Base-by-base conservation (phyloP, 495 filamentous ascomycete species). In the Cudoniella acicularis region DNA sequence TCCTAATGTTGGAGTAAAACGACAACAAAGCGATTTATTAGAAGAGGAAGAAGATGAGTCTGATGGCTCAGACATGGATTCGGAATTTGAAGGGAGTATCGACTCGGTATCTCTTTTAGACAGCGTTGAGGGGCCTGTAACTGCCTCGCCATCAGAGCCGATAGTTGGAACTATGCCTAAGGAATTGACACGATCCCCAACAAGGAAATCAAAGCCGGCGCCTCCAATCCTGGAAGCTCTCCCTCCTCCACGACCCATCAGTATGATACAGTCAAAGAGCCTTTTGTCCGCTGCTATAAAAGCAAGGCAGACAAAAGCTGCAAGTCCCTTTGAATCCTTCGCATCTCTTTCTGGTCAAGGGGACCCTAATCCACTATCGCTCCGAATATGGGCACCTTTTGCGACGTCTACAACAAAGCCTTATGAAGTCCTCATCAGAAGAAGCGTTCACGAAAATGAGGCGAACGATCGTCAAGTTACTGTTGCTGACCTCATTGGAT, bases 211-310 rank as follows among this genome's bases (percentile, higher is more conserved):
- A n/a, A 83, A 79, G 54, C 75, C 77, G 1, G 77, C 83, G 9
- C 78, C 87, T 1, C 80, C 85, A 3, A 72, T 82, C 60, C 69
- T 88, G 67, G 75, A 90, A 71, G 89, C 87, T n/a, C 79, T 98
- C 16, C 94, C 94, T 21, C 91, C 94, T 0, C 87, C 92, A n/a
- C 81, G 92, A 16, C 95, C 95, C 8, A 85, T 98, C 60, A 96
- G 91, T 69, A 87, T 86, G 64, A 64, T 91, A 2, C 86, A 90
- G 55, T 91, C 93, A 0, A 81, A 87, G 49, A 95, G 91, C 72
- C 71, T 92, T 52, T 70, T 83, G n/a, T 81, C 79, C 9, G 77
- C 79, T 2, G 76, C 78, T 11, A 78, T 98, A 17, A 92, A 89
- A 56, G 89, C 88, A 10, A 89, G 89, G 65, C 84, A 87, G 62